These are phyloP conservation scores for Trypanosoma mega DNA, from an alignment of 208 protist genomes.

Conservation along the genomic window DNA sequence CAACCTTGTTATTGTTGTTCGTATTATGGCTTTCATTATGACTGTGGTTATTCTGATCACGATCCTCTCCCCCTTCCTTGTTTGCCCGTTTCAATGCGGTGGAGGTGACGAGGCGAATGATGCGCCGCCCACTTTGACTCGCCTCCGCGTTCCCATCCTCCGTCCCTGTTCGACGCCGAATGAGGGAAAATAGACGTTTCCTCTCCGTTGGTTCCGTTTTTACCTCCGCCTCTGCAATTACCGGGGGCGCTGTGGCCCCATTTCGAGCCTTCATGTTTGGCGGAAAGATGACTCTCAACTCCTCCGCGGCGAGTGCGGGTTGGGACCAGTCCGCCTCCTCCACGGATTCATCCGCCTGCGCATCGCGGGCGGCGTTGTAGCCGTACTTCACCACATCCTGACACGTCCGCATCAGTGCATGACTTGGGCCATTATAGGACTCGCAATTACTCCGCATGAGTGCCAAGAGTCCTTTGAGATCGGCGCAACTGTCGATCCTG, in stretches of 20 bases:
- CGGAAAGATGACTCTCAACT: constrained; percentile 35
- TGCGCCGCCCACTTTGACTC: too few relatives aligned
- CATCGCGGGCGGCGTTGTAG: constrained; percentile 45
- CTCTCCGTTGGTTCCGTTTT: neutral
- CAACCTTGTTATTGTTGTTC: neutral
- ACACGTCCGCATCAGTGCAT: constrained; percentile 33
- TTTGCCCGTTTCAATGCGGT: too few relatives aligned
- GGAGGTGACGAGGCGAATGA: too few relatives aligned
- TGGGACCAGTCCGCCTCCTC: neutral
- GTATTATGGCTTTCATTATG: neutral
- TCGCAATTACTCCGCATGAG: constrained; percentile 58
- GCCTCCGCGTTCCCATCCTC: too few relatives aligned
- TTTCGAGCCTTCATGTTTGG: too few relatives aligned
- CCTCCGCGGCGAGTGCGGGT: constrained; percentile 2
- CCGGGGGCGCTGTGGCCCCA: neutral
- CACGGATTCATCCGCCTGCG: constrained; percentile 34
- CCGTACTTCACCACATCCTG: constrained; percentile 37
- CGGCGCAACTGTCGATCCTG: constrained; percentile 28
- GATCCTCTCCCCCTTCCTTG: too few relatives aligned
- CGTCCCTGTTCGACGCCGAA: too few relatives aligned
- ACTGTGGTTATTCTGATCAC: too few relatives aligned
- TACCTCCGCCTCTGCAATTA: neutral
- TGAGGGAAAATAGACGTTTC: too few relatives aligned
- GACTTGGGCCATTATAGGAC: constrained; percentile 52
- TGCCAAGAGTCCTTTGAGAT: constrained; percentile 44